Percentiles rank a stretch among this genome's conserved stretches.
These are phyloP conservation scores for Lipomyces starkeyi DNA, from an alignment of 805 yeast genomes.

Conservation along the genomic window DNA sequence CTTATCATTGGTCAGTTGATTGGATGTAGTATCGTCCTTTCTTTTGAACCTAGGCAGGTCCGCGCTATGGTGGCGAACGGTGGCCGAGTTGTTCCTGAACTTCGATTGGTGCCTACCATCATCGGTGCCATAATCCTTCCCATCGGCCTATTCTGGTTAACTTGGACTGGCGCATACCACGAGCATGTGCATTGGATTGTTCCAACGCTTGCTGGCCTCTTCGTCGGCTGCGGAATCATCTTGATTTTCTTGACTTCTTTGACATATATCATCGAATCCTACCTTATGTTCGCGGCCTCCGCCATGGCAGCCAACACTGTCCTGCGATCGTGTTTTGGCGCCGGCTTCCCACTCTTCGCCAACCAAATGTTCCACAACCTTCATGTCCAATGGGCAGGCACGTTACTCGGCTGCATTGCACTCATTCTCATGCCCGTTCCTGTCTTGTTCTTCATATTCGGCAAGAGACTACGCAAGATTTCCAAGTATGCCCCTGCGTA, in stretches of 20 bases:
- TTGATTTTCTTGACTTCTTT: slow-evolving; percentile 64
- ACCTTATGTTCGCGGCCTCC: slow-evolving; percentile 70
- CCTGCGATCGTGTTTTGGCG: slow-evolving; percentile 70
- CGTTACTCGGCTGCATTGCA: slow-evolving; percentile 68
- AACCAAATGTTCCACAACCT: slow-evolving; percentile 69
- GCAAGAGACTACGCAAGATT: slow-evolving; percentile 48
- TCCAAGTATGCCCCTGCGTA: slow-evolving; percentile 32
- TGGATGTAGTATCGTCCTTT: slow-evolving; percentile 61
- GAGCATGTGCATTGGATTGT: slow-evolving; percentile 74
- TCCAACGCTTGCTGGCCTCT: slow-evolving; percentile 65
- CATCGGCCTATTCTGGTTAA: slow-evolving; percentile 81
- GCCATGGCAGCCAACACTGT: slow-evolving; percentile 78
- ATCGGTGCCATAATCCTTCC: slow-evolving; percentile 74
- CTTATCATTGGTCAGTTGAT: slow-evolving; percentile 69
- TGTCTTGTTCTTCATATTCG: slow-evolving; percentile 64
- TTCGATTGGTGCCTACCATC: slow-evolving; percentile 77
- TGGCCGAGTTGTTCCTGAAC: slow-evolving; percentile 75
- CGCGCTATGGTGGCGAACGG: slow-evolving; percentile 57
- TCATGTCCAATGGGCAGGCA: slow-evolving; percentile 82
- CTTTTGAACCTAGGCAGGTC: slow-evolving; percentile 61
- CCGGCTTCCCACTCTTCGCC: slow-evolving; percentile 75
- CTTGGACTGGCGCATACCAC: slow-evolving; percentile 84
- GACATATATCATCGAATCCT: slow-evolving; percentile 75
- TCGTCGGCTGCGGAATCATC: slow-evolving; percentile 67
- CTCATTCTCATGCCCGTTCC: slow-evolving; percentile 70